Conservation (phyloP, 371 early-diverging fungal genomes). For the Coemansia sp. region DNA sequence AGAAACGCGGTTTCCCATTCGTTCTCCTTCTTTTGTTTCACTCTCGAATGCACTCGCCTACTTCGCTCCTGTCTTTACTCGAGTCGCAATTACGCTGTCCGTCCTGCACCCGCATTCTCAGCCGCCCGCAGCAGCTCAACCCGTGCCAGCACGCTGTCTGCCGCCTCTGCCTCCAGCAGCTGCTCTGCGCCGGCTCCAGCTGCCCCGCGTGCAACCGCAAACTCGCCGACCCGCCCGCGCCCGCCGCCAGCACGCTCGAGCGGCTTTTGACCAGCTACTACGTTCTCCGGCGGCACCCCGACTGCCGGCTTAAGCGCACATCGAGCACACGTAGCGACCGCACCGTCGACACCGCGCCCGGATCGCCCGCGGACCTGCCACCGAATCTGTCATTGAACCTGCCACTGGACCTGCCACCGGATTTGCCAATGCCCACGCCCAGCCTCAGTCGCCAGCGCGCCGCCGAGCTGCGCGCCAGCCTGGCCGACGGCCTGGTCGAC, state of each 20-base stretch:
- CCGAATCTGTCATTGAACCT: not conserved
- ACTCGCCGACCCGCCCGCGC: not conserved
- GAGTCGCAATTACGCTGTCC: conserved; percentile 10
- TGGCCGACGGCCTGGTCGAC: conserved; percentile 1
- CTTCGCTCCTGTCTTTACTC: conserved; percentile 7
- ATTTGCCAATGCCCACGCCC: not conserved
- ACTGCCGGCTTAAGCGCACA: not conserved
- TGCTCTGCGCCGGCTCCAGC: not conserved
- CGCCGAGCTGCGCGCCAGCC: not conserved
- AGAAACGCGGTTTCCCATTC: no score
- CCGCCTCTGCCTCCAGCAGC: conserved; percentile 23
- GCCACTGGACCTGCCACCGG: no score
- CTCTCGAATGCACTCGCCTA: no score
- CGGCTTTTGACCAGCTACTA: not conserved
- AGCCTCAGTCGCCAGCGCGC: not conserved
- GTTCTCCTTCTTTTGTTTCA: no score
- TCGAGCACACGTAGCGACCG: not conserved
- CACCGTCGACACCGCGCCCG: not conserved
- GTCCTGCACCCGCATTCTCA: conserved; percentile 2
- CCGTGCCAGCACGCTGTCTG: conserved; percentile 13
- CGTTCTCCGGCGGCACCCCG: not conserved
- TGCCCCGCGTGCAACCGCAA: conserved; percentile 15
- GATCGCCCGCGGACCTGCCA: not conserved
- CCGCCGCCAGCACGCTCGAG: not conserved
- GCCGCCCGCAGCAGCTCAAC: conserved; percentile 3